phyloP scores from a whole-genome alignment of 1,284 basidiomycete genomes.

The Heterobasidion irregulare region DNA sequence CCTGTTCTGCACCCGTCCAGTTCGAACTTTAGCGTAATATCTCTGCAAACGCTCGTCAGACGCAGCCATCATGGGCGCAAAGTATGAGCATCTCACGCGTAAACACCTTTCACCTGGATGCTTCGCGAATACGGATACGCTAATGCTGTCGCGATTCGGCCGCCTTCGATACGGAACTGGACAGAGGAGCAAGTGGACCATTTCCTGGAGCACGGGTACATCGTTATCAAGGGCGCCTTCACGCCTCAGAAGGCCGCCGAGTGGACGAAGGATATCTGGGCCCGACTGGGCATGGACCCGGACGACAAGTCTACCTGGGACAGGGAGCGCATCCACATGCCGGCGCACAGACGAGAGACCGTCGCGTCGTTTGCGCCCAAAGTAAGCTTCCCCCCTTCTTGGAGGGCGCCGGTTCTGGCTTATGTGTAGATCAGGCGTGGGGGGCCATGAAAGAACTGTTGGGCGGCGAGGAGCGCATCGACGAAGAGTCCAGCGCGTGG shows the following conservation, averaged over 20 bases:
- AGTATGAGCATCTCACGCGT: constrained; percentile 19
- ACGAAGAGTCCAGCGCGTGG: constrained; percentile 38
- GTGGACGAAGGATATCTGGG: constrained; percentile 42
- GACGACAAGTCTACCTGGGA: constrained; percentile 46
- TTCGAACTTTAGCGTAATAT: no score
- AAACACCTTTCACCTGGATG: not conserved
- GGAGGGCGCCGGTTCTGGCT: not conserved
- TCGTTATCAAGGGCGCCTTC: constrained; percentile 47
- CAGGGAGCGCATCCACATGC: constrained; percentile 49
- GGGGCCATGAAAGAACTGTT: constrained; percentile 48
- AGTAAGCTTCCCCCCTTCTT: constrained; percentile 19
- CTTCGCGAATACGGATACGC: not conserved
- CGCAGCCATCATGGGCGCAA: constrained; percentile 2
- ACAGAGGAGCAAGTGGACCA: constrained; percentile 39
- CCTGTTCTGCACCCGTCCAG: no score
- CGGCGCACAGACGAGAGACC: constrained; percentile 34
- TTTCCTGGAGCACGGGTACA: constrained; percentile 47
- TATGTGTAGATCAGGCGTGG: constrained; percentile 35
- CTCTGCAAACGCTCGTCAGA: not conserved
- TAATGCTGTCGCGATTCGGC: not conserved
- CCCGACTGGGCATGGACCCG: constrained; percentile 42
- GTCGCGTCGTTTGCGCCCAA: constrained; percentile 46
- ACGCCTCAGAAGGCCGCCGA: constrained; percentile 38
- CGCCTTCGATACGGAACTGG: constrained; percentile 3
- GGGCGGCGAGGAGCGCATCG: constrained; percentile 48